These are phyloP conservation scores for Phytophthora kernoviae DNA, from an alignment of 352 stramenopile genomes.

Conservation along the genomic window DNA sequence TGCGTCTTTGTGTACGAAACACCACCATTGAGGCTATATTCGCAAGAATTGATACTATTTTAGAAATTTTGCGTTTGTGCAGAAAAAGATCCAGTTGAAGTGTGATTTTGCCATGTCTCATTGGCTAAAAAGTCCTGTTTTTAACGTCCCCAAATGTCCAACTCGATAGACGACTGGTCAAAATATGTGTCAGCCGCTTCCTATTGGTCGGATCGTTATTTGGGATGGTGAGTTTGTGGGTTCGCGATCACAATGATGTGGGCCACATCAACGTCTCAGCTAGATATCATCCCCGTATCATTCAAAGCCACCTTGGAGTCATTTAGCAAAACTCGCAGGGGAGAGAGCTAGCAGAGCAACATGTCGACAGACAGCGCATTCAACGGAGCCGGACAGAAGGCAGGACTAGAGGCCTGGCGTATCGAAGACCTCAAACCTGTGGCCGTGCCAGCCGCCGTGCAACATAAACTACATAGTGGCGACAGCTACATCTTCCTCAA, in stretches of 20 bases:
- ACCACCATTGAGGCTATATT: neutral
- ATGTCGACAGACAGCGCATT: slow-evolving; percentile 77
- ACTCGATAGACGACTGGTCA: no score
- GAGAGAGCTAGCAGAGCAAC: neutral
- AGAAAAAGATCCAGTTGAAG: no score
- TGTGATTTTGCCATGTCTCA: neutral
- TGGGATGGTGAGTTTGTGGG: no score
- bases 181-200: no score
- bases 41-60: no score
- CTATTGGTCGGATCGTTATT: no score
- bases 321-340: no score
- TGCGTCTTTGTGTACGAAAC: neutral
- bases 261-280: neutral
- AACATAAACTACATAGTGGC: slow-evolving; percentile 93
- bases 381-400: slow-evolving; percentile 54
- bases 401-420: slow-evolving; percentile 82
- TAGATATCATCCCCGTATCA: neutral
- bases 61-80: no score
- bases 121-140: neutral
- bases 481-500: slow-evolving; percentile 98
- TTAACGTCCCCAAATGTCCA: no score
- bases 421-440: slow-evolving; percentile 86
- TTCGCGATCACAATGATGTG: neutral
- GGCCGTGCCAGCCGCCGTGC: slow-evolving; percentile 45
- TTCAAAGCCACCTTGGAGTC: no score